Evolutionary conservation across 495 filamentous ascomycete species (phyloP).

Genomic region (Talaromyces ruber): DNA sequence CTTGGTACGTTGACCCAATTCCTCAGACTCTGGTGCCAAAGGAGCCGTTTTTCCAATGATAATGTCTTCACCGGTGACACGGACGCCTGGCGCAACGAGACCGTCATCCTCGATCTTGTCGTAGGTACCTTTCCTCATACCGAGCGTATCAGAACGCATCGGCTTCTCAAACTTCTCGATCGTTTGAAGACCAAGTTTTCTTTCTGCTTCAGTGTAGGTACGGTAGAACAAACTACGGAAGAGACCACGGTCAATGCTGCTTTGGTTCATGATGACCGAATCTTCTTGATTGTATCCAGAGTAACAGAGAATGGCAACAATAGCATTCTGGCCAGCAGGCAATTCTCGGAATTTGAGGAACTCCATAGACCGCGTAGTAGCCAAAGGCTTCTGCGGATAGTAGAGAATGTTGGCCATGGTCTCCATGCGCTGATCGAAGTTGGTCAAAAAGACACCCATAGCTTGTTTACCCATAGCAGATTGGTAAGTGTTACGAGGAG

Average conservation of each 20-base stretch:
- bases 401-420: conserved; percentile 99
- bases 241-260: conserved; percentile 90
- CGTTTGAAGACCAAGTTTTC: conserved; percentile 80
- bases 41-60: conserved; percentile 98
- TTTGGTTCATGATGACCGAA: conserved; percentile 99
- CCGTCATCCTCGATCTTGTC: conserved; percentile 97
- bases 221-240: conserved; percentile 98
- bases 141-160: conserved; percentile 74
- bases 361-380: conserved; percentile 96
- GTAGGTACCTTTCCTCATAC: conserved; percentile 91
- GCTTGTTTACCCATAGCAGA: conserved; percentile 99
- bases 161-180: conserved; percentile 95
- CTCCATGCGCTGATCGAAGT: conserved; percentile 93
- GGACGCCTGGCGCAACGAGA: conserved; percentile 82
- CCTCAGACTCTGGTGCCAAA: conserved; percentile 82
- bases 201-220: conserved; percentile 92
- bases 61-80: conserved; percentile 95
- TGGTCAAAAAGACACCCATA: conserved; percentile 98
- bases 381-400: conserved; percentile 96
- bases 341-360: conserved; percentile 96
- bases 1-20: conserved; percentile 85
- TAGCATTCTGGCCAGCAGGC: conserved; percentile 95
- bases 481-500: conserved; percentile 97
- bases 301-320: conserved; percentile 94
- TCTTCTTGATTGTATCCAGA: conserved; percentile 99